Percentiles rank a stretch among this genome's conserved stretches.
Evolutionary conservation across 257 asterid genomes (phyloP).

Genomic region (Striga asiatica): DNA sequence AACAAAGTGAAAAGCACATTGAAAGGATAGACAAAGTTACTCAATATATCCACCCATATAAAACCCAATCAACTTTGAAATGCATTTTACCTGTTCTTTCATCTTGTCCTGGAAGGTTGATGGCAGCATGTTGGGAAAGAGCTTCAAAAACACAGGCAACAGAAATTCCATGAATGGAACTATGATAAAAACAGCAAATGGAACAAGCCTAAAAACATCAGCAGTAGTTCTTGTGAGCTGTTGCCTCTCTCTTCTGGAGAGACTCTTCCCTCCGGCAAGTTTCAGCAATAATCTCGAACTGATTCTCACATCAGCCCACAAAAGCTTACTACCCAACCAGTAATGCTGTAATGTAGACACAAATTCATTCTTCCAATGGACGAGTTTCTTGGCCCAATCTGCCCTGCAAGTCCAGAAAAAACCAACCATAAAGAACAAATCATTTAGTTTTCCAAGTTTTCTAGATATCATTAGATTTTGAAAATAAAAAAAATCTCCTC

Average conservation of each 20-base stretch:
- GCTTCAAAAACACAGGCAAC: slow-evolving; percentile 74
- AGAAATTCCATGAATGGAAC: slow-evolving; percentile 92
- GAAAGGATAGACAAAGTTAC: not conserved
- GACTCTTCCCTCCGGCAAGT: slow-evolving; percentile 75
- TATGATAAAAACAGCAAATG: slow-evolving; percentile 71
- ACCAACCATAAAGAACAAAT: slow-evolving; percentile 5
- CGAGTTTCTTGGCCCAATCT: slow-evolving; percentile 72
- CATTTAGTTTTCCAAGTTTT: no score
- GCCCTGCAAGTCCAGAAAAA: slow-evolving; percentile 38
- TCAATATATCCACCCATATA: slow-evolving; percentile 2
- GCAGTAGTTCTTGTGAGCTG: slow-evolving; percentile 90
- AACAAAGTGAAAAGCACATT: not conserved
- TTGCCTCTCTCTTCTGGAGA: slow-evolving; percentile 86
- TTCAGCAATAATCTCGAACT: slow-evolving; percentile 68
- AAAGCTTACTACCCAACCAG: slow-evolving; percentile 84
- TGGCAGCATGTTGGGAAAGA: slow-evolving; percentile 88
- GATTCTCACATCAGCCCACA: slow-evolving; percentile 91
- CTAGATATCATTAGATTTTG: no score
- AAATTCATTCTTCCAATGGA: slow-evolving; percentile 75
- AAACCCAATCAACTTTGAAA: slow-evolving; percentile 11
- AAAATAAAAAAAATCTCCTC: no score
- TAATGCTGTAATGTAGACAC: slow-evolving; percentile 76
- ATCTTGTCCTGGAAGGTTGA: slow-evolving; percentile 93
- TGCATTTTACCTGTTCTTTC: slow-evolving; percentile 82
- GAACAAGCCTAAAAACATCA: slow-evolving; percentile 93